Evolutionary conservation across 2,329 filamentous ascomycete genomes (phyloP).

Genomic region (Nothopassalora personata): DNA sequence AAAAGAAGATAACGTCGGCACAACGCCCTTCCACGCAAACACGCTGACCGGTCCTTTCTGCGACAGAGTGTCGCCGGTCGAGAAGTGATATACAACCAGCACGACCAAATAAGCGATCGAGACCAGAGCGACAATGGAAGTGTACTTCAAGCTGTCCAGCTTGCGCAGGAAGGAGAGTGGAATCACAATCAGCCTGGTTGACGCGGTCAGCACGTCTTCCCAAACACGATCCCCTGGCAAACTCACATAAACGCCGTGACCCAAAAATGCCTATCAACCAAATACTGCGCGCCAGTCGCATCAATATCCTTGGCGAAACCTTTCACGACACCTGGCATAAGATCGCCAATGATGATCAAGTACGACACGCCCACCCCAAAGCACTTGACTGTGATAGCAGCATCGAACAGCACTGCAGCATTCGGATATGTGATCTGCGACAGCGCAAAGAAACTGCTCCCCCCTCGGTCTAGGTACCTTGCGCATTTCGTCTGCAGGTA

Average conservation of each 20-base stretch:
- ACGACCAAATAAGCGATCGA: conserved; percentile 94
- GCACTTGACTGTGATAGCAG: conserved; percentile 94
- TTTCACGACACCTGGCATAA: conserved; percentile 90
- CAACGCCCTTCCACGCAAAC: conserved; percentile 71
- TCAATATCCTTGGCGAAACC: conserved; percentile 60
- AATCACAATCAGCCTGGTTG: conserved; percentile 73
- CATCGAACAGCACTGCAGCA: conserved; percentile 89
- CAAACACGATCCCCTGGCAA: not conserved
- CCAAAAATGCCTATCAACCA: conserved; percentile 93
- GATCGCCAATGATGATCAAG: conserved; percentile 94
- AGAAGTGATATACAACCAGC: conserved; percentile 87
- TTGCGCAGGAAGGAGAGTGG: conserved; percentile 86
- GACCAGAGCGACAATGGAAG: conserved; percentile 81
- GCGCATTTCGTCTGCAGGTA: conserved; percentile 93
- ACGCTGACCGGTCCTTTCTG: conserved; percentile 70
- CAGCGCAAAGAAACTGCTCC: conserved; percentile 89
- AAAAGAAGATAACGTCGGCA: conserved; percentile 75
- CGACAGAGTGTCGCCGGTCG: conserved; percentile 66
- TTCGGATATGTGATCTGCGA: conserved; percentile 97
- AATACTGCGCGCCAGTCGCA: conserved; percentile 59
- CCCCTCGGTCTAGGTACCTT: conserved; percentile 83
- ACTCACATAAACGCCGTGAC: conserved; percentile 89
- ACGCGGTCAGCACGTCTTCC: not conserved
- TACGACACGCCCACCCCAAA: conserved; percentile 97
- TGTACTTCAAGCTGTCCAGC: conserved; percentile 95